These are phyloP conservation scores for Logfia minima DNA, from an alignment of 129 eudicot genomes.

Conservation along the genomic window DNA sequence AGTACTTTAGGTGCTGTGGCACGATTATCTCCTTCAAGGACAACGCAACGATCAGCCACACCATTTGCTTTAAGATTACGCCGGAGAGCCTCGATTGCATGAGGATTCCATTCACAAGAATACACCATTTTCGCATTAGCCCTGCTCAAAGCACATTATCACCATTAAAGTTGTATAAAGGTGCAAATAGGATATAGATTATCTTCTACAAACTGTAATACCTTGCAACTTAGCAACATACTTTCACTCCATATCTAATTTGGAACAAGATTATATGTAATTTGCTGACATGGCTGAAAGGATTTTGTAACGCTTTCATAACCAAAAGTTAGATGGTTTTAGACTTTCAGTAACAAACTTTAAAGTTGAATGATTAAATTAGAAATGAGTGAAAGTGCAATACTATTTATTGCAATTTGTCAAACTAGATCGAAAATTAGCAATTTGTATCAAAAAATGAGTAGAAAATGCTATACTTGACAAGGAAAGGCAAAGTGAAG, in stretches of 20 bases:
- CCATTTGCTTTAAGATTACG: conserved; percentile 71
- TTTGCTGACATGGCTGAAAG: neutral
- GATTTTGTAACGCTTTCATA: neutral
- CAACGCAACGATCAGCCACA: conserved; percentile 84
- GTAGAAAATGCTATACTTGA: conserved; percentile 52
- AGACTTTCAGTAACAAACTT: neutral
- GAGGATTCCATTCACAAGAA: conserved; percentile 99
- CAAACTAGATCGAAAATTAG: neutral
- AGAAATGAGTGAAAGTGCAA: neutral
- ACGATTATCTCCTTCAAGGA: conserved; percentile 95
- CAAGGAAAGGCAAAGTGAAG: conserved; percentile 83
- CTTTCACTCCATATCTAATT: neutral
- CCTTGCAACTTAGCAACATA: neutral
- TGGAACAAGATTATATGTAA: neutral
- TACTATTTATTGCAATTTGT: neutral
- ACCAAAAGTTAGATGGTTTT: neutral
- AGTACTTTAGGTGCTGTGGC: conserved; percentile 79
- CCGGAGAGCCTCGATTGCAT: conserved; percentile 86
- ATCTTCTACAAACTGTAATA: neutral
- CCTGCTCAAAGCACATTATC: conserved; percentile 43
- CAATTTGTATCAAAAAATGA: conserved; percentile 2
- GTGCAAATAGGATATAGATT: neutral
- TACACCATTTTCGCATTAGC: conserved; percentile 81
- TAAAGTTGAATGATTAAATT: neutral
- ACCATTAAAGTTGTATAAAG: neutral